These are phyloP conservation scores for Aspergillus fijiensis DNA, from an alignment of 2,329 filamentous ascomycete species.

Conservation along the genomic window DNA sequence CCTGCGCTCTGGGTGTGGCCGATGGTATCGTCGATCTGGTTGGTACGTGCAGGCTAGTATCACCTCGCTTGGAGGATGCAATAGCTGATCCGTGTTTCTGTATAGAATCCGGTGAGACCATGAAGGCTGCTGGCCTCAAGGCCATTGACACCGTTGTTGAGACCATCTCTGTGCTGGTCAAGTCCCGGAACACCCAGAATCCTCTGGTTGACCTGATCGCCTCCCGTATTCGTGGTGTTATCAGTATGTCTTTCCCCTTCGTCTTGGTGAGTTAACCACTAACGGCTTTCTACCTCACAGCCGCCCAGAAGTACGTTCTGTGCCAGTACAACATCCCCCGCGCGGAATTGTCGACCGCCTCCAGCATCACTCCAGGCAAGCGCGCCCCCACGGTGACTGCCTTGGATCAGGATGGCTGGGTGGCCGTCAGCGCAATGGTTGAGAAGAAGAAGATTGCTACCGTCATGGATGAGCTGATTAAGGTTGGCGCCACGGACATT, in stretches of 20 bases:
- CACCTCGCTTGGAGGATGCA: not conserved
- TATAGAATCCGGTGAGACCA: conserved; percentile 93
- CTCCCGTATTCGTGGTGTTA: conserved; percentile 85
- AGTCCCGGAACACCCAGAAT: conserved; percentile 80
- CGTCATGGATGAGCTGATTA: conserved; percentile 80
- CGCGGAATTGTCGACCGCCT: conserved; percentile 63
- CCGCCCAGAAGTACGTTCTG: conserved; percentile 87
- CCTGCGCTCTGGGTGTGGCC: conserved; percentile 90
- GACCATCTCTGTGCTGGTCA: conserved; percentile 85
- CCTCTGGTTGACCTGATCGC: conserved; percentile 80
- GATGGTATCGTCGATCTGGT: conserved; percentile 98
- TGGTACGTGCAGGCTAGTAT: conserved; percentile 57
- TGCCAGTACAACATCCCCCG: conserved; percentile 95
- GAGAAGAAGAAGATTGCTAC: conserved; percentile 80
- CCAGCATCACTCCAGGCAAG: conserved; percentile 84
- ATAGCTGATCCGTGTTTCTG: conserved; percentile 6
- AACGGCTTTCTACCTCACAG: conserved; percentile 33
- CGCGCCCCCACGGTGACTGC: conserved; percentile 89
- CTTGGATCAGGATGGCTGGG: conserved; percentile 85
- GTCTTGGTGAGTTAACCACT: not conserved
- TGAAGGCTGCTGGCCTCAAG: conserved; percentile 91
- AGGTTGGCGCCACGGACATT: conserved; percentile 78
- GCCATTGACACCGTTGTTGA: conserved; percentile 92
- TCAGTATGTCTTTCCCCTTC: conserved; percentile 56
- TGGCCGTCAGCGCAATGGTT: conserved; percentile 93